phyloP scores from a whole-genome alignment of 306 rosid species.

The Senna siamea region DNA sequence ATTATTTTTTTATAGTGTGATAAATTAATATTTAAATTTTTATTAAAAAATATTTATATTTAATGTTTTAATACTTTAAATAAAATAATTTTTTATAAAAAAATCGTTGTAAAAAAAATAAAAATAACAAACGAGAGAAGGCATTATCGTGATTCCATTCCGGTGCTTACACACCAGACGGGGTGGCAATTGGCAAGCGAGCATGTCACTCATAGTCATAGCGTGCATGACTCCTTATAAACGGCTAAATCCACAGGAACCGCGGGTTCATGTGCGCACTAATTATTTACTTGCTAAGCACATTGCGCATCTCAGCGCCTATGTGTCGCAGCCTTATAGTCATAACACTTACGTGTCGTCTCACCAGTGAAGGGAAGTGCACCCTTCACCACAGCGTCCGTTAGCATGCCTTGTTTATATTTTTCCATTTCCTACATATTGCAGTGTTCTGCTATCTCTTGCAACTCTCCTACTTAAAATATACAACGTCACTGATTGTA shows the following conservation, averaged over 20 bases:
- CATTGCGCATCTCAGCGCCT: background rate
- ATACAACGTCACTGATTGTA: slow-evolving; percentile 21
- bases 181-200: too few relatives aligned
- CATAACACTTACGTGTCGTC: slow-evolving; percentile 37
- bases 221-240: background rate
- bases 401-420: background rate
- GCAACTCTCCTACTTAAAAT: slow-evolving; percentile 39
- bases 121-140: too few relatives aligned
- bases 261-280: slow-evolving; percentile 3
- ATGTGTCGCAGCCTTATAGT: slow-evolving; percentile 34
- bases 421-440: slow-evolving; percentile 35
- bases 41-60: too few relatives aligned
- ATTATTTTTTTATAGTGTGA: too few relatives aligned
- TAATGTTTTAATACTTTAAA: too few relatives aligned
- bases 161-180: too few relatives aligned
- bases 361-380: slow-evolving; percentile 2
- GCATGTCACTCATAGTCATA: too few relatives aligned
- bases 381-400: background rate
- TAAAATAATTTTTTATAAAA: too few relatives aligned
- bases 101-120: too few relatives aligned
- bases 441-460: slow-evolving; percentile 29
- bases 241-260: background rate
- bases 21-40: too few relatives aligned
- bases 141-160: background rate
- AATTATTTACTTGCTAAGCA: background rate